Percentiles rank a stretch among this genome's conserved stretches.
Conservation (phyloP, 345 rosid genomes). For the Pseudoturritis turrita region DNA sequence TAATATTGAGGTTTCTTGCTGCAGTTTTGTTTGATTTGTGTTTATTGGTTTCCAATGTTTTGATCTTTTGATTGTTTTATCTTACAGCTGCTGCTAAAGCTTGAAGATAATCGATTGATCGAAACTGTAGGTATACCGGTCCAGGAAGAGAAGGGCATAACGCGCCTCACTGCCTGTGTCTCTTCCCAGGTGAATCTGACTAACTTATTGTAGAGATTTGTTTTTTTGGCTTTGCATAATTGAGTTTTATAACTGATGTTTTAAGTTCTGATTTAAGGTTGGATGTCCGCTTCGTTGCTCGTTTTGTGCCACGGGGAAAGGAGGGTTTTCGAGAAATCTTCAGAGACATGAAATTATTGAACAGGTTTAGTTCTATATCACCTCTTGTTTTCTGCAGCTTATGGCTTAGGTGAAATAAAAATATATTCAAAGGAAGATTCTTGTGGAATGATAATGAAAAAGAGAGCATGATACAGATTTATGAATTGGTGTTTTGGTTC, state of each 20-base stretch:
- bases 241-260: slow-evolving; percentile 6
- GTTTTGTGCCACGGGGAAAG: slow-evolving; percentile 99
- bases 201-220: slow-evolving; percentile 1
- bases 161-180: slow-evolving; percentile 92
- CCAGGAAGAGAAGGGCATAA: slow-evolving; percentile 65
- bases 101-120: slow-evolving; percentile 82
- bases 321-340: slow-evolving; percentile 94
- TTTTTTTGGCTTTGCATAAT: neutral
- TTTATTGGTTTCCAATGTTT: neutral
- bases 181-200: slow-evolving; percentile 72
- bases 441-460: neutral
- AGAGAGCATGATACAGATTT: neutral
- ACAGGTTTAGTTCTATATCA: slow-evolving; percentile 47
- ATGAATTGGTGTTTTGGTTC: slow-evolving; percentile 1
- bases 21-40: neutral
- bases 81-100: slow-evolving; percentile 65
- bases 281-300: slow-evolving; percentile 96
- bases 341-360: slow-evolving; percentile 79
- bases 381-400: slow-evolving; percentile 12
- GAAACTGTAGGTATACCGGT: slow-evolving; percentile 98
- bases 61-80: neutral
- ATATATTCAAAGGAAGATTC: neutral
- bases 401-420: neutral
- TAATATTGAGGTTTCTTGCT: slow-evolving; percentile 25
- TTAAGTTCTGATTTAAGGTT: slow-evolving; percentile 48